Evolutionary conservation across 768 basidiomycete genomes (phyloP), one percentile per base, ranked within the genome.

Genomic region (Termitomyces sp.): DNA sequence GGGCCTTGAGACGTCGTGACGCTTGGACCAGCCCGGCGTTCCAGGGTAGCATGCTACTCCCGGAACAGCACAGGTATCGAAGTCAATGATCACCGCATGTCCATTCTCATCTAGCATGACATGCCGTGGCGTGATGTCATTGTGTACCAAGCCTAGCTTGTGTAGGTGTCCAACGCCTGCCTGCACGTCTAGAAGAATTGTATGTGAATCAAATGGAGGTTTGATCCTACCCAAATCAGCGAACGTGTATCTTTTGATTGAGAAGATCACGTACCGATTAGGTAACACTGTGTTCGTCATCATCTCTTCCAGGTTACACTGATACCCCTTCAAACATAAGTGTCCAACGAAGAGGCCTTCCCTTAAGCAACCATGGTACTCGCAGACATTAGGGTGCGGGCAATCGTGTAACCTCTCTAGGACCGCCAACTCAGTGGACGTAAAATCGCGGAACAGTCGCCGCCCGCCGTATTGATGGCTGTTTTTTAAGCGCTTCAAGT

Each of bases 291-390:
- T 56, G 20, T 56, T 32, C 20, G 38, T 56, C 55, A 56, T 56
- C 38, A 56, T 49, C n/a, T 56, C 55, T 24, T 56, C 55, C 47
- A 56, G 5, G 55, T 56, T 56, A 24, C 55, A 56, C 20, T 56
- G 55, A 56, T 56, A 56, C 55, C 47, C 46, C 47, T 56, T 56
- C 36, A 56, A 56, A 56, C 55, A 56, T 30, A 56, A 33, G 41
- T 56, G 55, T n/a, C 55, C 55, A 10, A 56, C 55, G 20, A 56
- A 56, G 20, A 56, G 55, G 28, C 55, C 55, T n/a, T 56, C 55
- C 47, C 55, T 56, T 26, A 56, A 49, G 47, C 55, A 56, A n/a
- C 55, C 55, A 56, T 56, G 49, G 28, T 56, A 56, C 8, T 49
- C 55, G 38, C 55, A 56, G 18, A 56, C 35, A 18, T 56, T 56